These are phyloP conservation scores for Coemansia sp. DNA, from an alignment of 192 early-diverging fungal genomes.

Conservation along the genomic window DNA sequence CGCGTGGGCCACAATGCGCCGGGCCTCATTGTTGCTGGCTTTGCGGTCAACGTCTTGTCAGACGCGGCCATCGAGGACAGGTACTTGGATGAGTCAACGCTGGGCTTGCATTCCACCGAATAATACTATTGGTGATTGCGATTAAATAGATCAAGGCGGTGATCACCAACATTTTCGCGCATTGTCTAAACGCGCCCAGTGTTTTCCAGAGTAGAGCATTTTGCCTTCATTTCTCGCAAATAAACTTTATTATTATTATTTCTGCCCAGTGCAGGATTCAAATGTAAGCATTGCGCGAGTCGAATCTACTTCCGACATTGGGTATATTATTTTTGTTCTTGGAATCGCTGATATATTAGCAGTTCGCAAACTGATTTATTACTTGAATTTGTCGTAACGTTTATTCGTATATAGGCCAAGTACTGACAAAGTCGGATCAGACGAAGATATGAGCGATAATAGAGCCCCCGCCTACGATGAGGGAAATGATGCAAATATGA, in stretches of 20 bases:
- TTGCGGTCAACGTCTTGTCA: slow-evolving; percentile 60
- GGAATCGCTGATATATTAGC: neutral
- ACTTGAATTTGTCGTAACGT: neutral
- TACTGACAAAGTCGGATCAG: neutral
- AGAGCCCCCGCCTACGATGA: slow-evolving; percentile 8
- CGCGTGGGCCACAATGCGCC: slow-evolving; percentile 70
- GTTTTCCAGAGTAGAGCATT: neutral
- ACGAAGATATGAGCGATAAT: slow-evolving; percentile 15
- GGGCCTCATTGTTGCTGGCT: slow-evolving; percentile 80
- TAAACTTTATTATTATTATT: slow-evolving; percentile 2
- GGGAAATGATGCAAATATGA: slow-evolving; percentile 12
- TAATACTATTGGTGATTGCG: slow-evolving; percentile 16
- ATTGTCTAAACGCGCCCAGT: neutral
- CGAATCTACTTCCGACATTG: neutral
- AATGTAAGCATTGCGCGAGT: slow-evolving; percentile 10
- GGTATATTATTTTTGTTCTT: too few species aligned
- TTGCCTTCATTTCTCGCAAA: neutral
- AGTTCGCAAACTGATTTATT: neutral
- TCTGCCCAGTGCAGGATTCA: neutral
- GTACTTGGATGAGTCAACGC: slow-evolving; percentile 39
- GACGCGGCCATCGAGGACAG: slow-evolving; percentile 50
- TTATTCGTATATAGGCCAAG: slow-evolving; percentile 16
- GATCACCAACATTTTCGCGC: neutral
- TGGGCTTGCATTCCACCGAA: slow-evolving; percentile 48
- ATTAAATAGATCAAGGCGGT: neutral